Base-by-base conservation (phyloP, 345 rosid species). In the Erysimum cheiranthoides region DNA sequence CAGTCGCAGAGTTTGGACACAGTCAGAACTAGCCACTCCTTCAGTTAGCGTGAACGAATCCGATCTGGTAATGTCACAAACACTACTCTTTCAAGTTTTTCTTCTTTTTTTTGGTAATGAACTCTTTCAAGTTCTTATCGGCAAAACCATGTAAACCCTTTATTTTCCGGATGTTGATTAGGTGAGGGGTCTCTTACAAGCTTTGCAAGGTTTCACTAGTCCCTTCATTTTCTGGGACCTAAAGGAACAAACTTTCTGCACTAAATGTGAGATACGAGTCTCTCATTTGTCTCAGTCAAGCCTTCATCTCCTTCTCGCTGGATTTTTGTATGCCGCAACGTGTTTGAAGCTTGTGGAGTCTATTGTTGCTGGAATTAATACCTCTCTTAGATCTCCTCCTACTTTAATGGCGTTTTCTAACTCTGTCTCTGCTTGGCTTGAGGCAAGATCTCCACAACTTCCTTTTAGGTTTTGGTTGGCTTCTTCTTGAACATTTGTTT, bases 141-240 rank as follows among this genome's bases (percentile, higher is more conserved):
- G 39, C 17, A 28, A 25, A 10, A 1, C 31, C 17, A 61, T 12
- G 14, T 30, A 21, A 12, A 28, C 38, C 11, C 53, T 16, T 32
- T 10, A 1, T 38, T 62, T 1, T 49, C 31, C 12, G 17, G 1
- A 10, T 32, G 21, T 36, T 73, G 36, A 54, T 43, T 61, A 85
- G 89, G 93, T 94, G 32, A 84, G 69, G 52, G 86, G 90, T 50
- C 86, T 86, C 42, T 70, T 89, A 73, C 84, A 86, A 82, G 88
- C 90, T 83, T 53, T 92, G 76, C 97, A 94, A 81, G 98, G 98
- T 11, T 69, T 94, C 9, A 83, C 97, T 10, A 79, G 86, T 79
- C 82, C 89, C 10, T 71, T 82, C 62, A 83, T 94, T 50, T 47
- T 30, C 21, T 92, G 97, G 98, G 92, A 92, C 78, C 74, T 74